phyloP scores from a whole-genome alignment of 352 stramenopile species.

The Sclerospora graminicola region DNA sequence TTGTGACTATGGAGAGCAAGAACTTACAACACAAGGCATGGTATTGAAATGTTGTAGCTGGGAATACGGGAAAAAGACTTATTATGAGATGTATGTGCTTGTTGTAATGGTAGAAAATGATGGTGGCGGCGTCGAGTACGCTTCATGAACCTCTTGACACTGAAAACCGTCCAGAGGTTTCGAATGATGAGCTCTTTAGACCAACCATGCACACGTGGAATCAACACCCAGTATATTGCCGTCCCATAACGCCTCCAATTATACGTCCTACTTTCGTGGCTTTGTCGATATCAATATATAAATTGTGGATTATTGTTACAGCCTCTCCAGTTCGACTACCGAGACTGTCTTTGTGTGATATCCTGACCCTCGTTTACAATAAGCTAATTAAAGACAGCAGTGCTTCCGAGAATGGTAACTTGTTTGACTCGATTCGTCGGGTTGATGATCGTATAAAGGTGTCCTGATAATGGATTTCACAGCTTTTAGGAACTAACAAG shows the following conservation, averaged over 20 bases:
- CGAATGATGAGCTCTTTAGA: conserved; percentile 42
- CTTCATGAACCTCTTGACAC: conserved; percentile 44
- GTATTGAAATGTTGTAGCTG: conserved; percentile 15
- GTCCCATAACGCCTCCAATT: conserved; percentile 59
- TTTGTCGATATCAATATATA: neutral
- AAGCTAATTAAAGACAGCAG: conserved; percentile 70
- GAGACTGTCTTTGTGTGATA: conserved; percentile 76
- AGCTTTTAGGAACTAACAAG: too few species aligned
- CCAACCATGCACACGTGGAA: conserved; percentile 78
- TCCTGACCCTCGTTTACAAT: conserved; percentile 74
- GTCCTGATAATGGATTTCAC: neutral
- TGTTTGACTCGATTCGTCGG: conserved; percentile 69
- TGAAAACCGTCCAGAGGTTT: conserved; percentile 30
- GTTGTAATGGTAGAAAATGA: conserved; percentile 58
- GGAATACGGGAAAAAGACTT: too few species aligned
- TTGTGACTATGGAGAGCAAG: too few species aligned
- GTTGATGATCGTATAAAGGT: conserved; percentile 82
- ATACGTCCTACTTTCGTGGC: conserved; percentile 15
- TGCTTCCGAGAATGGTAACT: conserved; percentile 55
- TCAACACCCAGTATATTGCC: conserved; percentile 62
- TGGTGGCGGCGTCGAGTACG: conserved; percentile 63
- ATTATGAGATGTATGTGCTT: neutral
- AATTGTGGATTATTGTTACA: conserved; percentile 15
- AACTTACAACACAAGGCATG: conserved; percentile 77
- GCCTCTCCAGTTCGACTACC: conserved; percentile 74